A percentile compares a stretch with the other conserved stretches of the same genome.
Conservation (phyloP, 2,329 filamentous ascomycete genomes). For the Venturiaceae sp. region DNA sequence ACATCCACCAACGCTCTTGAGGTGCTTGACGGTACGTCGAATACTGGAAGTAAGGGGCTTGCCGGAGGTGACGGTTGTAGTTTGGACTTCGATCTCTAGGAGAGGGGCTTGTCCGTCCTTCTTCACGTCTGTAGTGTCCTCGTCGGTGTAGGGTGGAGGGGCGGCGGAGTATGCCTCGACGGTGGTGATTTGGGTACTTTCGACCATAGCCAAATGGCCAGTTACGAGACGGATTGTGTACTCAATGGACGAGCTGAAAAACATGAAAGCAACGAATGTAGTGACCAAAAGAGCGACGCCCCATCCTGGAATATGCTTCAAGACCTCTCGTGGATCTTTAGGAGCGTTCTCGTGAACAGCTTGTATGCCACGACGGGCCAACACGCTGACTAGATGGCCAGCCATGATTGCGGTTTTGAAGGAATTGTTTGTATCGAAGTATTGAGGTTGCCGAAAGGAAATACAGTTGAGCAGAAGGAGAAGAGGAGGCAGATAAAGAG, state of each 20-base stretch:
- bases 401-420: neutral
- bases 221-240: constrained; percentile 54
- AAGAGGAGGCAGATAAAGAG: neutral
- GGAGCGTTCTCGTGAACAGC: neutral
- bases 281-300: constrained; percentile 19
- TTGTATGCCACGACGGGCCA: constrained; percentile 5
- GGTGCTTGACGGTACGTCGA: constrained; percentile 46
- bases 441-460: neutral
- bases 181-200: constrained; percentile 38
- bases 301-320: constrained; percentile 19
- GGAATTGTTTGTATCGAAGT: neutral
- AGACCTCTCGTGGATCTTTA: neutral
- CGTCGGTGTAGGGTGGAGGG: constrained; percentile 27
- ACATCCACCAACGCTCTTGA: constrained; percentile 55
- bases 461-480: neutral
- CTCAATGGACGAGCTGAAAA: constrained; percentile 15
- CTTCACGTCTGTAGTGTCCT: constrained; percentile 19
- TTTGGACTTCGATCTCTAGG: constrained; percentile 27
- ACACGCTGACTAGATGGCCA: constrained; percentile 1
- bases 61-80: constrained; percentile 35
- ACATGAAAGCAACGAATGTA: constrained; percentile 30
- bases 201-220: constrained; percentile 53
- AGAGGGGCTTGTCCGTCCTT: constrained; percentile 19
- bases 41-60: constrained; percentile 54
- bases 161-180: constrained; percentile 37